Evolutionary conservation across 768 basidiomycete genomes (phyloP), one percentile per base, ranked within the genome.

Genomic region (Cyathus striatus): DNA sequence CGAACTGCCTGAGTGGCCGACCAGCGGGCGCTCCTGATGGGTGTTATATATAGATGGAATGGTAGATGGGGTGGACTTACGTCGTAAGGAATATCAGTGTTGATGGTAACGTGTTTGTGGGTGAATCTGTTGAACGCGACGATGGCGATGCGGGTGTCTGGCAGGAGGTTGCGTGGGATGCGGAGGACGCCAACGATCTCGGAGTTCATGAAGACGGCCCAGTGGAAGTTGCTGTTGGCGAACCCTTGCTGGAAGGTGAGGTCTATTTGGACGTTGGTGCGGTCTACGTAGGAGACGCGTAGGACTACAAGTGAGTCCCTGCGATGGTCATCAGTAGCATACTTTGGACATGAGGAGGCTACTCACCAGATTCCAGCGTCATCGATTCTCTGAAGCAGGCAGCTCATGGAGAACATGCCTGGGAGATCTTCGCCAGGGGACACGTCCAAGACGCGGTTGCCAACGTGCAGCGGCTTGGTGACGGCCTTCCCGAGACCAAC

Each of bases 151-250:
- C 35, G 43, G 13, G 45, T 21, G 10, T 20, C 26, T 9, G 5
- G 23, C 13, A 23, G 42, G 32, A 38, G 12, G 5, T 6, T 23
- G 24, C 14, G 10, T 9, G 35, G 10, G 6, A 41, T 50, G 20
- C 49, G 51, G 22, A 63, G 46, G n/a, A 53, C 52, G 16, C 62
- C 62, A 21, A 57, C 52, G 27, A 58, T 47, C 7, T 57, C 58
- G 5, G 45, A 41, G 21, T 55, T 55, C 53, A 60, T 48, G 41
- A 63, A 61, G 1, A 55, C 46, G 6, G 56, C 60, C 57, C 56
- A 60, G 32, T 56, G 48, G 9, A 30, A 36, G 16, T 45, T 34
- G 6, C 35, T 14, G 6, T 32, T n/a, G 18, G 36, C 34, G 16
- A 58, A 38, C 6, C 10, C n/a, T 16, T 42, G 23, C 9, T 34